Percentiles rank a stretch among this genome's conserved stretches.
These are phyloP conservation scores for Escovopsis sp. DNA, from an alignment of 2,329 filamentous ascomycete species.

Conservation along the genomic window DNA sequence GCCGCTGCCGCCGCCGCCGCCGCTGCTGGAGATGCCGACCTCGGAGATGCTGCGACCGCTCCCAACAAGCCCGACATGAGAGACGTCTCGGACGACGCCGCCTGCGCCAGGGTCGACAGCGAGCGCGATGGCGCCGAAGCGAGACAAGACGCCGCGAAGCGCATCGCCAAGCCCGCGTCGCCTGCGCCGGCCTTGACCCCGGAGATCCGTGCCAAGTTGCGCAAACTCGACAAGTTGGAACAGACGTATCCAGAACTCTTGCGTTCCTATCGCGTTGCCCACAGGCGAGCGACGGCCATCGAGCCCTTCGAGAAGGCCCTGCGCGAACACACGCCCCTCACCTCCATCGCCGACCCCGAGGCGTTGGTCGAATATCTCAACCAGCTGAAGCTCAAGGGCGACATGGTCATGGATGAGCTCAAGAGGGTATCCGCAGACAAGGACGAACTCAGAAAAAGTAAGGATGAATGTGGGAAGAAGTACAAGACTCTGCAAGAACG, in stretches of 20 bases:
- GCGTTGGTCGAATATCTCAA: constrained; percentile 81
- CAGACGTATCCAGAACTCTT: constrained; percentile 77
- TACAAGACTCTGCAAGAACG: constrained; percentile 48
- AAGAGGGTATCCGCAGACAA: constrained; percentile 74
- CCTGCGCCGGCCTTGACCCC: constrained; percentile 44
- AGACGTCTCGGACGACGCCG: constrained; percentile 11
- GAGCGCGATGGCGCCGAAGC: constrained; percentile 3
- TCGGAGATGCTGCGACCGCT: too few relatives aligned
- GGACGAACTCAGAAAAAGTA: constrained; percentile 63
- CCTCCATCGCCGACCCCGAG: constrained; percentile 71
- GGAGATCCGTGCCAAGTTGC: constrained; percentile 60
- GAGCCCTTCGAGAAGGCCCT: constrained; percentile 87
- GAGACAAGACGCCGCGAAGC: constrained; percentile 6
- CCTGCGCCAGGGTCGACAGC: constrained; percentile 10
- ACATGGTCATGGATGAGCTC: constrained; percentile 89
- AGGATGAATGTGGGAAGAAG: constrained; percentile 51
- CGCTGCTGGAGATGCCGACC: too few relatives aligned
- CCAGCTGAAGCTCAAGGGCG: constrained; percentile 68
- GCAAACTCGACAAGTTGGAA: constrained; percentile 82
- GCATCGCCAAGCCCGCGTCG: constrained; percentile 3
- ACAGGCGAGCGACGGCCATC: constrained; percentile 71
- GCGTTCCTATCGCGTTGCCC: constrained; percentile 81
- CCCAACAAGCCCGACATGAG: constrained; percentile 8
- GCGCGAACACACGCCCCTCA: constrained; percentile 81
- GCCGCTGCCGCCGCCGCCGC: too few relatives aligned